Conservation (phyloP, 176 grass and related monocot species). For the Oryza punctata region DNA sequence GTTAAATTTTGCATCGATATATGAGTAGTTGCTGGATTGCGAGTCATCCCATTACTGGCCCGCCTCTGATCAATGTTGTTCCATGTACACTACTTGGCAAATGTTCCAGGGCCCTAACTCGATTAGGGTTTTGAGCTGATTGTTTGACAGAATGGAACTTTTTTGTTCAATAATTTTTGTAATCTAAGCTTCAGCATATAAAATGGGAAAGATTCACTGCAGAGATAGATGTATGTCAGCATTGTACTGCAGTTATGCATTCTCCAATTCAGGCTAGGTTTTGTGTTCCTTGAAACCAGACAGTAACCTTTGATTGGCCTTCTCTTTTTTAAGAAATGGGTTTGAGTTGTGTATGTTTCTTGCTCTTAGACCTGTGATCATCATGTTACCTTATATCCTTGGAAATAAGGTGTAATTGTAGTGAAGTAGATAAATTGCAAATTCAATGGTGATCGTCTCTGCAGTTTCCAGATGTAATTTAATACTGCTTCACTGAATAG, state of each 20-base stretch:
- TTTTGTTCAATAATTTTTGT: slow-evolving; percentile 52
- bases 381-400: not conserved
- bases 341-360: not conserved
- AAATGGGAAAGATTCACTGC: slow-evolving; percentile 8
- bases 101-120: slow-evolving; percentile 29
- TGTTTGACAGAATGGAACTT: slow-evolving; percentile 38
- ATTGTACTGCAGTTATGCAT: not conserved
- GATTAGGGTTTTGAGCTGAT: slow-evolving; percentile 46
- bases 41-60: slow-evolving; percentile 24
- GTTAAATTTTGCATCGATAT: slow-evolving; percentile 42
- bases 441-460: not conserved
- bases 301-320: not conserved
- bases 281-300: not conserved
- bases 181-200: slow-evolving; percentile 44
- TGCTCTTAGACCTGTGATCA: not conserved
- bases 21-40: slow-evolving; percentile 23
- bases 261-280: not conserved
- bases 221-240: not conserved
- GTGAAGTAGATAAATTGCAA: not conserved
- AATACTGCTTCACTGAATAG: too few relatives aligned
- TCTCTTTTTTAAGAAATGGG: not conserved
- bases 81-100: slow-evolving; percentile 51
- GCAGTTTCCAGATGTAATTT: not conserved
- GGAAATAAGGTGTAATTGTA: not conserved
- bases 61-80: slow-evolving; percentile 46